Conservation (phyloP, 495 filamentous ascomycete genomes). For the Emericellopsis terricola region DNA sequence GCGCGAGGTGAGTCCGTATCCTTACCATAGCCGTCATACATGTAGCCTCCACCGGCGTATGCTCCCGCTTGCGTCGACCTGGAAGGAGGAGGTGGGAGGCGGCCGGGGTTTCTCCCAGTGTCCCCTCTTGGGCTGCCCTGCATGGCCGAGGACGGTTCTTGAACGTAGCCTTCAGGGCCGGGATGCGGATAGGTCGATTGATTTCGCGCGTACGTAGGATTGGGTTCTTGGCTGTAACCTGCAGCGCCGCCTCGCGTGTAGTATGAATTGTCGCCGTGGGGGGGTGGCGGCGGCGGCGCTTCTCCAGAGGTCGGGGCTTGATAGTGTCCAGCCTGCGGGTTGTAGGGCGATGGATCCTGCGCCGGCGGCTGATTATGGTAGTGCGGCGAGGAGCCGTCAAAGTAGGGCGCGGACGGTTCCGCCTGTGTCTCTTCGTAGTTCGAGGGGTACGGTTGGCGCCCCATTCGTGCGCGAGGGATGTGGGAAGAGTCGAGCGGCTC, state of each 20-base stretch:
- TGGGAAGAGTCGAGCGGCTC: background rate
- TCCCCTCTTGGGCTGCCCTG: no score
- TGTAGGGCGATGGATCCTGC: no score
- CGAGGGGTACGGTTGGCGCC: background rate
- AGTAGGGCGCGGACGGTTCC: background rate
- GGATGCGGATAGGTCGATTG: conserved; percentile 42
- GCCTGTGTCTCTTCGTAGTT: background rate
- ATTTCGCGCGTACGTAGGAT: background rate
- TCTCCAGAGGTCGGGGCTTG: no score
- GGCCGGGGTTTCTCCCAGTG: no score
- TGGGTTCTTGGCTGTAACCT: background rate
- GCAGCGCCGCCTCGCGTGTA: background rate
- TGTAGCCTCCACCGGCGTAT: background rate
- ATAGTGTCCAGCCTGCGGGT: no score
- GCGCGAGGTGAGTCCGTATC: conserved; percentile 1
- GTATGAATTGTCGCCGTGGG: background rate
- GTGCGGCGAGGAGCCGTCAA: background rate
- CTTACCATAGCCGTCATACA: background rate
- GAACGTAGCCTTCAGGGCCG: no score
- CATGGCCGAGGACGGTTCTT: no score
- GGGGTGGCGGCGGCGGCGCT: background rate
- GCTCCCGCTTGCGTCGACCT: background rate
- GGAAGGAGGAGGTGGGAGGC: conserved; percentile 1
- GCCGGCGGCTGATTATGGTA: background rate
- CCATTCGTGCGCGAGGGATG: background rate